A percentile compares a stretch with the other conserved stretches of the same genome.
Evolutionary conservation across 306 rosid genomes (phyloP).

Genomic region (Lathyrus sativus): DNA sequence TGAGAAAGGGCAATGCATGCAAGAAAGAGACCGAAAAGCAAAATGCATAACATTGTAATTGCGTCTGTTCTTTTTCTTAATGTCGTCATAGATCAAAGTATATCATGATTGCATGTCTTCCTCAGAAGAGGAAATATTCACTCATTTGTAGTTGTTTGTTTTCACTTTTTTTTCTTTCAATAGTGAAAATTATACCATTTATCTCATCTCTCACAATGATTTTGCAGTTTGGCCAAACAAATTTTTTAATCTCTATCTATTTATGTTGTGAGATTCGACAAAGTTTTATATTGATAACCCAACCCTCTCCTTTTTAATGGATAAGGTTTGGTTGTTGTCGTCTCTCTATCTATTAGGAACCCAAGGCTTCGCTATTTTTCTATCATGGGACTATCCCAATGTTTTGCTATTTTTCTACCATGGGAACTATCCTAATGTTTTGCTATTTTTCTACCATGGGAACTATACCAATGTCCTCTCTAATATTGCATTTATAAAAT

Average conservation of each 20-base stretch:
- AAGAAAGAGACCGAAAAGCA: background rate
- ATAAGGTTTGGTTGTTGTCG: no score
- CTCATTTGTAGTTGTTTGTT: slow-evolving; percentile 23
- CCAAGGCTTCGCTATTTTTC: no score
- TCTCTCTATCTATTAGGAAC: background rate
- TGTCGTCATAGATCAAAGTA: slow-evolving; percentile 21
- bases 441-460: background rate
- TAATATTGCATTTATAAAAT: background rate
- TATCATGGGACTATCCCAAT: no score
- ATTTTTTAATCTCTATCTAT: background rate
- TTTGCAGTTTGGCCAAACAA: background rate
- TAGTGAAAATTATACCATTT: slow-evolving; percentile 13
- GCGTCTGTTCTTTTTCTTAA: background rate
- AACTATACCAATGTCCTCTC: background rate
- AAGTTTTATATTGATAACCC: no score
- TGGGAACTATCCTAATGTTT: no score
- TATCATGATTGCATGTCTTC: slow-evolving; percentile 30
- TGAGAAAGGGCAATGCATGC: background rate
- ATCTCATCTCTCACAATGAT: background rate
- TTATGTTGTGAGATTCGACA: no score
- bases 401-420: no score
- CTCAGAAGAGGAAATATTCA: slow-evolving; percentile 17
- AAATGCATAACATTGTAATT: background rate
- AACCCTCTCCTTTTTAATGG: no score
- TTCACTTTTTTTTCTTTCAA: background rate